Evolutionary conservation across 2,329 filamentous ascomycete genomes (phyloP).

Genomic region (Tricladium varicosporioides): DNA sequence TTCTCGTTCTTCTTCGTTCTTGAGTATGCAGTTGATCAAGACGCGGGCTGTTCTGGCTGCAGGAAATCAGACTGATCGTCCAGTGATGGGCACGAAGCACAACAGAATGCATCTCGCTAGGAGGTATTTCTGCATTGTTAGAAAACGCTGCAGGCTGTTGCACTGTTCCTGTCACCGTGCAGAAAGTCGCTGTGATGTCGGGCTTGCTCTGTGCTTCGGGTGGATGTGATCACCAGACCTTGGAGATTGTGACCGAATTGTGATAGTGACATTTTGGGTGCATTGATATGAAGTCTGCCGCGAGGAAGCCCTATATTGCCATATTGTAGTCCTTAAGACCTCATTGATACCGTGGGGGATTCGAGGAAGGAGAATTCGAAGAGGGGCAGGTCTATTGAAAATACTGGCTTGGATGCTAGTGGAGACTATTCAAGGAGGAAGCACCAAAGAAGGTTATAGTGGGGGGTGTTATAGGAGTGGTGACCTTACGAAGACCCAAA

Average conservation of each 20-base stretch:
- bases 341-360: no score
- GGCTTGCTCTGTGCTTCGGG: constrained; percentile 4
- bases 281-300: neutral
- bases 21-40: neutral
- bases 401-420: no score
- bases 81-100: neutral
- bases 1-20: neutral
- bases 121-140: constrained; percentile 20
- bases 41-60: constrained; percentile 1
- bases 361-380: no score
- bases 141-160: constrained; percentile 18
- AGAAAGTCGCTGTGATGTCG: constrained; percentile 6
- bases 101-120: constrained; percentile 19
- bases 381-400: no score
- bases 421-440: no score
- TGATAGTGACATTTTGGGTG: neutral
- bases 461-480: constrained; percentile 2
- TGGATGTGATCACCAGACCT: constrained; percentile 13
- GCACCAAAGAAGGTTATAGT: neutral
- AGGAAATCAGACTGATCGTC: constrained; percentile 13
- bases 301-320: neutral
- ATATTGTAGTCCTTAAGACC: neutral
- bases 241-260: neutral
- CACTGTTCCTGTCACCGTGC: constrained; percentile 16
- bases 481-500: neutral